A percentile compares a stretch with the other conserved stretches of the same genome.
Conservation (phyloP, 2,329 filamentous ascomycete genomes). For the Nigrospora oryzae region DNA sequence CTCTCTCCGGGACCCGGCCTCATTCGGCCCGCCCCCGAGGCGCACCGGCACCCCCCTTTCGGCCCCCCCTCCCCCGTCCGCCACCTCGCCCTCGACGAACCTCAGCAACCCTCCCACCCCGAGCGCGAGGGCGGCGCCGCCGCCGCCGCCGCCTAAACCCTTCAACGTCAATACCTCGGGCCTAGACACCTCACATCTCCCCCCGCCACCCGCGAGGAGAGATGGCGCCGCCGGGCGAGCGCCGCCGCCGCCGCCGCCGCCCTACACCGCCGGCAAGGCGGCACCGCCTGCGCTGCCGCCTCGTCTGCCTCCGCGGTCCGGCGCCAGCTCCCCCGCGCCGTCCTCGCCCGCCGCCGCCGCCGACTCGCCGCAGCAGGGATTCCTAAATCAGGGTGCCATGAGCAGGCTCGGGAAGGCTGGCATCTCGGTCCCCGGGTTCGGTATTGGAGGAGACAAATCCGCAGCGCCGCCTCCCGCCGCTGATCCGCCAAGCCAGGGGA, state of each 20-base stretch:
- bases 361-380: constrained; percentile 10
- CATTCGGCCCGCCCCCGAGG: constrained; percentile 76
- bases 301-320: constrained; percentile 58
- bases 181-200: constrained; percentile 58
- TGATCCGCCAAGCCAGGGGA: constrained; percentile 34
- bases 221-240: constrained; percentile 27
- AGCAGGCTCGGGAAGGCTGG: constrained; percentile 64
- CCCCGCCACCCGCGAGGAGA: constrained; percentile 57
- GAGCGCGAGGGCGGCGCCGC: constrained; percentile 29
- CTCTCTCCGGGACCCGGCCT: constrained; percentile 64
- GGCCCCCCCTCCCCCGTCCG: constrained; percentile 7
- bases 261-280: constrained; percentile 18
- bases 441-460: constrained; percentile 46
- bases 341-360: constrained; percentile 4
- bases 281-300: constrained; percentile 52
- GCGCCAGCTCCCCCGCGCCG: constrained; percentile 27
- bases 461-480: constrained; percentile 16
- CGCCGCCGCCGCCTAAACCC: constrained; percentile 47
- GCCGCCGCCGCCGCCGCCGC: constrained; percentile 18
- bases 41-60: constrained; percentile 25
- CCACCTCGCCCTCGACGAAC: constrained; percentile 29
- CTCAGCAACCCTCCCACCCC: constrained; percentile 18
- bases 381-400: constrained; percentile 49
- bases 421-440: constrained; percentile 68
- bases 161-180: constrained; percentile 66